A percentile compares a stretch with the other conserved stretches of the same genome.
phyloP scores from a whole-genome alignment of 441 rosid genomes.

The Isatis lusitanica region DNA sequence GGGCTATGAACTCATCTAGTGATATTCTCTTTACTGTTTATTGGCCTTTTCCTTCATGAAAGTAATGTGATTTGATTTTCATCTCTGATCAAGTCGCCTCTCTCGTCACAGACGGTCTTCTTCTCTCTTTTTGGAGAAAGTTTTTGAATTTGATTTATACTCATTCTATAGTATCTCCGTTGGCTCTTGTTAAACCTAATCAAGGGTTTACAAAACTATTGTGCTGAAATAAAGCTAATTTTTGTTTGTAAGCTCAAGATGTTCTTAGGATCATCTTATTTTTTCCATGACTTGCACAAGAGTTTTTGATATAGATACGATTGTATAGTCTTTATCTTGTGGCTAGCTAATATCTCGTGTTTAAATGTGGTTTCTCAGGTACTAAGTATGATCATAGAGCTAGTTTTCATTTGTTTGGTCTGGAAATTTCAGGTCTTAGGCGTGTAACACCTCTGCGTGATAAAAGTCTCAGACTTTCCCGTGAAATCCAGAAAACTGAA shows the following conservation, averaged over 20 bases:
- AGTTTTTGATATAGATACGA: not conserved
- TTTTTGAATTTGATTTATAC: not conserved
- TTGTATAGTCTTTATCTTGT: not conserved
- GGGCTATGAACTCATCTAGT: too few species aligned
- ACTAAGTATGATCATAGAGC: not conserved
- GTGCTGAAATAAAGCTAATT: not conserved
- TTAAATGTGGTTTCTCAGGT: not conserved
- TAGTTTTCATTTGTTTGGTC: not conserved
- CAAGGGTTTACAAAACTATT: not conserved
- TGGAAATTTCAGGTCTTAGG: not conserved
- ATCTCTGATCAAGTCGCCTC: slow-evolving; percentile 32
- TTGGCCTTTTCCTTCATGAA: not conserved
- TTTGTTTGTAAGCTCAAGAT: not conserved
- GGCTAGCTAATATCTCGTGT: not conserved
- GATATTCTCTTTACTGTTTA: too few species aligned
- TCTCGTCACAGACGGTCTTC: slow-evolving; percentile 19
- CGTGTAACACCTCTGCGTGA: slow-evolving; percentile 9
- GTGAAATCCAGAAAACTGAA: not conserved
- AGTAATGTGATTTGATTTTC: slow-evolving; percentile 10
- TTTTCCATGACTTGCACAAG: not conserved
- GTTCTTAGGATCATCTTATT: slow-evolving; percentile 7
- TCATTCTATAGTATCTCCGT: not conserved
- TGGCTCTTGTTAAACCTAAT: not conserved
- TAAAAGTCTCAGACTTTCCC: not conserved
- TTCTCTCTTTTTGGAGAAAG: not conserved